Conservation (phyloP, 805 yeast species). For the Candida peoriensis region DNA sequence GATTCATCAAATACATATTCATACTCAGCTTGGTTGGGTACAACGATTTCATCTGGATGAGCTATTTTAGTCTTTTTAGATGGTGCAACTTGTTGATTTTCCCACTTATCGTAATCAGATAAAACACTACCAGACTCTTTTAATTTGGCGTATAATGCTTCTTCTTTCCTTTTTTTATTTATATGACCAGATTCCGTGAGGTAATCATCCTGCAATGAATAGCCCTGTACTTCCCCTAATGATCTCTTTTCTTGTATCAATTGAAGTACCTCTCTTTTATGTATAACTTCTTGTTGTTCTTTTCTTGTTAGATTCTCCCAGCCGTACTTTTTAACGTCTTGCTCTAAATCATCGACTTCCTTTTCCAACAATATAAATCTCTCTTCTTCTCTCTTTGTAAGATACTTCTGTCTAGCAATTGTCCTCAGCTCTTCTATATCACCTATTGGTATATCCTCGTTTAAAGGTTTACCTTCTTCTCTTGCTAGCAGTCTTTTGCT, state of each 20-base stretch:
- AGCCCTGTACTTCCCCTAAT: slow-evolving; percentile 32
- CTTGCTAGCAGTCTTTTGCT: background rate
- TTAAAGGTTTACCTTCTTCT: background rate
- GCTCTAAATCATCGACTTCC: slow-evolving; percentile 46
- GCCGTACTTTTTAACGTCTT: slow-evolving; percentile 45
- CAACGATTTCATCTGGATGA: slow-evolving; percentile 36
- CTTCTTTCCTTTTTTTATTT: slow-evolving; percentile 51
- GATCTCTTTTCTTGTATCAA: slow-evolving; percentile 36
- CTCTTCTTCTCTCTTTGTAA: slow-evolving; percentile 43
- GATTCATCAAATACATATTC: slow-evolving; percentile 77
- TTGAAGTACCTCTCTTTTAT: slow-evolving; percentile 45
- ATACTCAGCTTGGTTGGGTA: slow-evolving; percentile 43
- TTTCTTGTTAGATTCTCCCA: slow-evolving; percentile 44
- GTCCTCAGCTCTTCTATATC: slow-evolving; percentile 34
- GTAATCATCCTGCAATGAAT: slow-evolving; percentile 54
- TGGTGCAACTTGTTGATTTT: slow-evolving; percentile 15
- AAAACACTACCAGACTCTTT: slow-evolving; percentile 32
- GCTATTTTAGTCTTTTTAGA: slow-evolving; percentile 19
- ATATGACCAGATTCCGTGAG: slow-evolving; percentile 46
- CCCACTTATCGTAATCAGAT: slow-evolving; percentile 21
- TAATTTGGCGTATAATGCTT: slow-evolving; percentile 38
- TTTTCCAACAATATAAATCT: slow-evolving; percentile 36
- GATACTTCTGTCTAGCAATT: slow-evolving; percentile 45
- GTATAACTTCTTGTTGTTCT: slow-evolving; percentile 47
- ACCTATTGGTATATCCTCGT: slow-evolving; percentile 3